Percentiles rank a stretch among this genome's conserved stretches.
Evolutionary conservation across 345 rosid genomes (phyloP).

Genomic region (Lepidium africanum): DNA sequence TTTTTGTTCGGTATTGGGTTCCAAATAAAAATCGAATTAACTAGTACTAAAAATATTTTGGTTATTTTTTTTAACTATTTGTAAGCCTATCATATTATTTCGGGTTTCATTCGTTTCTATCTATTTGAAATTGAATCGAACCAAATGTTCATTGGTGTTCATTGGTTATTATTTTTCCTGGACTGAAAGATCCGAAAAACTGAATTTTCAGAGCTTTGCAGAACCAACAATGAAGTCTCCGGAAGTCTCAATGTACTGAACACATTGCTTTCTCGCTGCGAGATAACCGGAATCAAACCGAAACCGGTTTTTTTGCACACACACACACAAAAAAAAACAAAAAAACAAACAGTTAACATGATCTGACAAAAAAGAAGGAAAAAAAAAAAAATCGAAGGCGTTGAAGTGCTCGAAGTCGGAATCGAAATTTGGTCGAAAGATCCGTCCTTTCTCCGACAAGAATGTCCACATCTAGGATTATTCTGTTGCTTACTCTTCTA

Average conservation of each 20-base stretch:
- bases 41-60: too few relatives aligned
- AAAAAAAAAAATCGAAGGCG: background rate
- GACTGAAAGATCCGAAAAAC: too few relatives aligned
- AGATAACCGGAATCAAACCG: background rate
- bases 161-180: too few relatives aligned
- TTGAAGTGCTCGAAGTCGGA: constrained; percentile 1
- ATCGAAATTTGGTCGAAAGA: constrained; percentile 8
- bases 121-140: too few relatives aligned
- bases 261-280: background rate
- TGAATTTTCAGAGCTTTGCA: too few relatives aligned
- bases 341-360: background rate
- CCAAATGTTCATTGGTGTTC: too few relatives aligned
- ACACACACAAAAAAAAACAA: background rate
- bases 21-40: too few relatives aligned
- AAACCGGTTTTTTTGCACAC: background rate
- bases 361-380: background rate
- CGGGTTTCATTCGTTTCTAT: too few relatives aligned
- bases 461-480: constrained; percentile 38
- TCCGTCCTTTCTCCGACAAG: constrained; percentile 17
- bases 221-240: background rate
- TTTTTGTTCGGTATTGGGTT: too few relatives aligned
- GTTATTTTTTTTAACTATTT: too few relatives aligned
- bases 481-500: constrained; percentile 24
- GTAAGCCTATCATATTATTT: too few relatives aligned
- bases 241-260: background rate